Conservation (phyloP, 202 grass and related monocot species). For the Thinopyrum obtusiflorum region DNA sequence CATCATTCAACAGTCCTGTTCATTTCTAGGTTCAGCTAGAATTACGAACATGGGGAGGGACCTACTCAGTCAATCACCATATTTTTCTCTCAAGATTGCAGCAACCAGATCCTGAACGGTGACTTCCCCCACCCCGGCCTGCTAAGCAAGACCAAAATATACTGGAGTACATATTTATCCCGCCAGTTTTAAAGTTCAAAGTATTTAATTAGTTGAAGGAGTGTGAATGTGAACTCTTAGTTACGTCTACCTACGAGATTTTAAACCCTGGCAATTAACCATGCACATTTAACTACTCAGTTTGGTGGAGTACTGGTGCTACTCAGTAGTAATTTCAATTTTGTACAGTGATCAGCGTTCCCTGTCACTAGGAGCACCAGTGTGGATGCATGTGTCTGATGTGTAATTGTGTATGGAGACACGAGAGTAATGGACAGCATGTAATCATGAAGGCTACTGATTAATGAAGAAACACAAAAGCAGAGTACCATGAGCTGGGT, state of each 20-base stretch:
- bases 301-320: too few relatives aligned
- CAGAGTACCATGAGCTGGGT: neutral
- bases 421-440: neutral
- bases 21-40: slow-evolving; percentile 6
- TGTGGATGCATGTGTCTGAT: neutral
- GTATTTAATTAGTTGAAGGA: neutral
- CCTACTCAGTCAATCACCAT: neutral
- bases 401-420: neutral
- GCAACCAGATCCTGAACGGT: neutral
- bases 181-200: neutral
- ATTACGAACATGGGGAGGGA: slow-evolving; percentile 1
- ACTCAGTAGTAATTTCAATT: neutral
- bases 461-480: neutral
- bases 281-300: neutral
- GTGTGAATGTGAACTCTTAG: neutral
- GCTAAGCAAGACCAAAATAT: neutral
- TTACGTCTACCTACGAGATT: neutral
- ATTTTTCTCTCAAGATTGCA: neutral
- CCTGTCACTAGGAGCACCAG: neutral
- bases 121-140: neutral
- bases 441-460: neutral
- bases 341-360: neutral
- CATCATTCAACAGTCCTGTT: neutral
- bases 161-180: neutral
- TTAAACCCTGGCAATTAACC: neutral